These are phyloP conservation scores for Neurospora discreta DNA, from an alignment of 495 filamentous ascomycete species.

Conservation along the genomic window DNA sequence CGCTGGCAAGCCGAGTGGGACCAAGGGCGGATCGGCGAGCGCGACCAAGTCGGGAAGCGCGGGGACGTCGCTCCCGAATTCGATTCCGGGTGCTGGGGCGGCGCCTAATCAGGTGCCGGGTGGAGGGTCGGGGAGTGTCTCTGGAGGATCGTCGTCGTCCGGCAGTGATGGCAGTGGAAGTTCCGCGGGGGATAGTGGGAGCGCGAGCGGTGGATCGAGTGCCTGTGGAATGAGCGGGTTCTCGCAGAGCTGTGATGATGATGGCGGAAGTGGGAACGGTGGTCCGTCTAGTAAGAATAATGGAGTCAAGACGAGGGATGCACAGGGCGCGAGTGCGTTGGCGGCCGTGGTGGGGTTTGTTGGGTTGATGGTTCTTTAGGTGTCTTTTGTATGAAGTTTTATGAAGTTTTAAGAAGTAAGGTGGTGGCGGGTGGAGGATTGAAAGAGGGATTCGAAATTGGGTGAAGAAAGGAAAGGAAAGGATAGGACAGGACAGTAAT, in stretches of 20 bases:
- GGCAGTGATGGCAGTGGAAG: conserved; percentile 3
- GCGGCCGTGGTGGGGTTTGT: not conserved
- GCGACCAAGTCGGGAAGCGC: not conserved
- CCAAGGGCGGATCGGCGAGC: conserved; percentile 14
- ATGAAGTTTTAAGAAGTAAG: too few relatives aligned
- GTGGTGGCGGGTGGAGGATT: too few relatives aligned
- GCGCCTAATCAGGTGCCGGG: conserved; percentile 20
- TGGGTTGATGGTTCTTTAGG: not conserved
- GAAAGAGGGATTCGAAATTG: too few relatives aligned
- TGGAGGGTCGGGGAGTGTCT: conserved; percentile 2
- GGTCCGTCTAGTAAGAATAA: not conserved
- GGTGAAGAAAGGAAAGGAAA: too few relatives aligned
- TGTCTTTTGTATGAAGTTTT: too few relatives aligned
- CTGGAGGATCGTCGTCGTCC: conserved; percentile 4
- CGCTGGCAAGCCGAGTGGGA: conserved; percentile 25
- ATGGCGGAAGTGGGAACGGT: not conserved
- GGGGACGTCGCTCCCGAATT: conserved; percentile 15
- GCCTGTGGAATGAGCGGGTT: conserved; percentile 22
- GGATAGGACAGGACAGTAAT: too few relatives aligned
- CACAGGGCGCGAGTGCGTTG: conserved; percentile 3
- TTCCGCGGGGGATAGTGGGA: conserved; percentile 3
- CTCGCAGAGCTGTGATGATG: conserved; percentile 1
- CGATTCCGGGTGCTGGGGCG: conserved; percentile 26
- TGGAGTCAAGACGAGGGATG: not conserved
- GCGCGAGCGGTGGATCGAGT: conserved; percentile 1